Percentiles rank a stretch among this genome's conserved stretches.
Conservation (phyloP, 805 yeast genomes). For the Wickerhamiella brachini region DNA sequence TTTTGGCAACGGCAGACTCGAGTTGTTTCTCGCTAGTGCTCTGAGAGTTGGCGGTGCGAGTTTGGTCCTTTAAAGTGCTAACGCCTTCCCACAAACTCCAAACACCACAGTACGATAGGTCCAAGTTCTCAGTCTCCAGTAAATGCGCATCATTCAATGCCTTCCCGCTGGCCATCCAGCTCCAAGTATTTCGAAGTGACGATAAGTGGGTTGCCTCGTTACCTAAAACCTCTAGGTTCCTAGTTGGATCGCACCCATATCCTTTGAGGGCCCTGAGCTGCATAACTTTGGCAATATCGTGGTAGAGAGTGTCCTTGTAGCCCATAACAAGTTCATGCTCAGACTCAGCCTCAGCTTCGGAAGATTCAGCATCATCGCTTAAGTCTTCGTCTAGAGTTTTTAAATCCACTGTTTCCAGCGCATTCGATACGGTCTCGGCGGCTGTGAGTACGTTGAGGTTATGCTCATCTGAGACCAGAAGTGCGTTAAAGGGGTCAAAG, state of each 20-base stretch:
- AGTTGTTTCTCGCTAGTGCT: conserved; percentile 30
- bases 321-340: background rate
- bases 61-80: conserved; percentile 14
- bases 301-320: conserved; percentile 33
- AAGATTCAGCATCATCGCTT: background rate
- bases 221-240: conserved; percentile 39
- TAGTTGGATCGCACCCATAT: conserved; percentile 54
- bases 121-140: conserved; percentile 53
- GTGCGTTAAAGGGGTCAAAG: conserved; percentile 42
- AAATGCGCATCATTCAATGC: conserved; percentile 45
- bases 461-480: background rate
- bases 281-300: conserved; percentile 65
- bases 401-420: background rate
- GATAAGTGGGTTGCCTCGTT: conserved; percentile 1
- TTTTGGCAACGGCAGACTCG: conserved; percentile 39
- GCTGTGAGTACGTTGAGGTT: background rate
- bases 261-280: conserved; percentile 57
- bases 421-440: background rate
- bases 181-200: conserved; percentile 66
- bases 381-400: background rate
- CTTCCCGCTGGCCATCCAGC: conserved; percentile 70
- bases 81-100: conserved; percentile 70
- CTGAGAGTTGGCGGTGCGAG: conserved; percentile 7
- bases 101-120: conserved; percentile 80
- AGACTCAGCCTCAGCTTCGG: background rate